Base-by-base conservation (phyloP, 768 basidiomycete genomes). In the Calocybe indica region DNA sequence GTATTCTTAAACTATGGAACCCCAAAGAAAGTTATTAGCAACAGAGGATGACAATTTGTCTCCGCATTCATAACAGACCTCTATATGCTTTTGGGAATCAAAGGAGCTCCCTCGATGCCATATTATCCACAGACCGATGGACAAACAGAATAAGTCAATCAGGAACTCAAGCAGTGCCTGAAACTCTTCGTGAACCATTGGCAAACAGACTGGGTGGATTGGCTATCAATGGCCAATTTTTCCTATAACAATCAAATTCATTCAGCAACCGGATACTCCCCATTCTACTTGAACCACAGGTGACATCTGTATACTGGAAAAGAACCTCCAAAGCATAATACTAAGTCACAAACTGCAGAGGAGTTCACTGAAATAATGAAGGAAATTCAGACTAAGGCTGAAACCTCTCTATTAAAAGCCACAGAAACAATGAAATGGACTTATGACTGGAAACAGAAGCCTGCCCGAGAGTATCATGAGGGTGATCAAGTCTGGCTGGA, bases 221-320 rank as follows among this genome's bases (percentile, higher is more conserved):
- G 33, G 10, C 12, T 53, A 9, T 29, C 45, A 2, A 49, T 48
- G 5, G 39, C 39, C 2, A 41, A 50, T 44, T 53, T 49, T 32
- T 41, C 41, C 2, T 31, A 50, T 43, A 46, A 50, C 40, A 42
- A 15, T 40, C 33, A 33, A 44, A 43, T 13, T 1, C 52, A 53
- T 37, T 40, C 38, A 1, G 44, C 33, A 13, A 30, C 31, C 28
- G 28, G 12, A 29, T 34, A 39, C 0, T 40, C 43, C 4, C 44
- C 51, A 22, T 52, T 48, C 32, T 32, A 52, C 30, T 14, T 52
- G 4, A 65, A 64, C 50, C 55, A 62, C 34, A 61, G 66, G 15
- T 55, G 52, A 15, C 47, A 66, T 37, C 63, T 61, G 1, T 41
- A 50, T 8, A 45, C 52, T 11, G 41, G 57, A 3, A 43, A 56